A percentile compares a stretch with the other conserved stretches of the same genome.
phyloP scores from a whole-genome alignment of 345 rosid genomes.

The Eucalyptus fibrosa region DNA sequence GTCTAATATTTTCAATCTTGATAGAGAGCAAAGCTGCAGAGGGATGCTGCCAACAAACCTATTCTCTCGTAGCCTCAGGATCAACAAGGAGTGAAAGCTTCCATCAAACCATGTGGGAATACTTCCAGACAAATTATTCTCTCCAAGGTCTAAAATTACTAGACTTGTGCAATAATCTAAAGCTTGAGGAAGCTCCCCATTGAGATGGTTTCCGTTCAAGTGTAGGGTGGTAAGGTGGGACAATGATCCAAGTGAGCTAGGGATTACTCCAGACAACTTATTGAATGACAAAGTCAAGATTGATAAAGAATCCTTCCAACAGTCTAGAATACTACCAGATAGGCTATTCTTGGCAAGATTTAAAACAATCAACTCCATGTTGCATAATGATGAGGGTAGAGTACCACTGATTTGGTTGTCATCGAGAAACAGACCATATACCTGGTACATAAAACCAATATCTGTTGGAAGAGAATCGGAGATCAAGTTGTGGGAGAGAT shows the following conservation, averaged over 20 bases:
- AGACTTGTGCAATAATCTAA: not conserved
- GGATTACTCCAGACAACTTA: too few relatives aligned
- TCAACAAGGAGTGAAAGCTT: not conserved
- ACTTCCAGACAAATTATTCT: not conserved
- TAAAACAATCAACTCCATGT: too few relatives aligned
- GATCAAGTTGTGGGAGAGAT: too few relatives aligned
- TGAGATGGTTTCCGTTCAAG: not conserved
- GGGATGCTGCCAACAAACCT: conserved; percentile 1
- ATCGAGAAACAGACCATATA: fast-evolving
- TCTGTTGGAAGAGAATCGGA: too few relatives aligned
- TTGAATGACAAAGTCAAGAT: too few relatives aligned
- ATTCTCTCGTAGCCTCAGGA: not conserved
- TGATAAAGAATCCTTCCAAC: too few relatives aligned
- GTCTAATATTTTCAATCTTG: not conserved
- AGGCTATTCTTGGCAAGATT: too few relatives aligned
- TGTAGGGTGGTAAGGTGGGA: fast-evolving
- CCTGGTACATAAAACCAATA: too few relatives aligned
- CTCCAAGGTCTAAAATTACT: not conserved
- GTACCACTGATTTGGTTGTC: too few relatives aligned
- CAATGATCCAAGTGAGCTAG: too few relatives aligned
- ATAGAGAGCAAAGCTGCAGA: not conserved
- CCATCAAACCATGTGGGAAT: not conserved
- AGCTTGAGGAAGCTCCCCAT: not conserved
- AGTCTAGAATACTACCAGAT: too few relatives aligned
- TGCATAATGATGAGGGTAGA: too few relatives aligned